These are phyloP conservation scores for Geotrichum macrosporum DNA, from an alignment of 1,139 yeast genomes.

Conservation along the genomic window DNA sequence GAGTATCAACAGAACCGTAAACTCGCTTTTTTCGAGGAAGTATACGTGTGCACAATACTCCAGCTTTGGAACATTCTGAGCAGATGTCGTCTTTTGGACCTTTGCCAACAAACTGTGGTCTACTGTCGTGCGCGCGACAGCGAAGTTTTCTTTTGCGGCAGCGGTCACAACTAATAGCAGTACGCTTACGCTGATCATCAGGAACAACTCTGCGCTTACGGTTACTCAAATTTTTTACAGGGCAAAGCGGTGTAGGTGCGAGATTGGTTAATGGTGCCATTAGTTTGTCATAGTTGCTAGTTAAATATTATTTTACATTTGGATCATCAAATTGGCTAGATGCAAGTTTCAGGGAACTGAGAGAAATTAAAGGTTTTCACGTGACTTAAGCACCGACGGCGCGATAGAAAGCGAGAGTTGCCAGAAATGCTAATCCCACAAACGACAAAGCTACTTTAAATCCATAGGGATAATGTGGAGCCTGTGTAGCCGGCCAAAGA, in stretches of 20 bases:
- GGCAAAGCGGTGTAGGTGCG: slow-evolving; percentile 10
- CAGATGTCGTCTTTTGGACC: slow-evolving; percentile 15
- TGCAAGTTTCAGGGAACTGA: no score
- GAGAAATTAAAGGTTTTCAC: not conserved
- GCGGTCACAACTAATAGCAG: slow-evolving; percentile 22
- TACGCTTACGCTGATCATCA: slow-evolving; percentile 22
- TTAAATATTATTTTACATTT: no score
- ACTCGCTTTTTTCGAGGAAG: slow-evolving; percentile 21
- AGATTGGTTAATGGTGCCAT: not conserved
- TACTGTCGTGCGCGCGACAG: slow-evolving; percentile 9
- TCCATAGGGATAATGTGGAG: slow-evolving; percentile 9
- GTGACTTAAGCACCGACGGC: slow-evolving; percentile 3
- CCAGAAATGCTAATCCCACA: not conserved
- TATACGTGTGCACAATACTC: slow-evolving; percentile 15
- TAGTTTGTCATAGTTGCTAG: no score
- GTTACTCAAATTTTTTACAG: slow-evolving; percentile 8
- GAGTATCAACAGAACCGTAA: slow-evolving; percentile 20
- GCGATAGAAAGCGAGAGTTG: slow-evolving; percentile 2
- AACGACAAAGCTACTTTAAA: slow-evolving; percentile 10
- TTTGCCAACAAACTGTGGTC: not conserved
- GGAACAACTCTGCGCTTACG: slow-evolving; percentile 21
- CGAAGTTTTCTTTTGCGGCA: slow-evolving; percentile 21
- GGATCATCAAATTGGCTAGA: no score
- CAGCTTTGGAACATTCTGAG: slow-evolving; percentile 18
- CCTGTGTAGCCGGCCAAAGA: slow-evolving; percentile 8